These are phyloP conservation scores for Zopfia rhizophila DNA, from an alignment of 2,329 filamentous ascomycete genomes.

Conservation along the genomic window DNA sequence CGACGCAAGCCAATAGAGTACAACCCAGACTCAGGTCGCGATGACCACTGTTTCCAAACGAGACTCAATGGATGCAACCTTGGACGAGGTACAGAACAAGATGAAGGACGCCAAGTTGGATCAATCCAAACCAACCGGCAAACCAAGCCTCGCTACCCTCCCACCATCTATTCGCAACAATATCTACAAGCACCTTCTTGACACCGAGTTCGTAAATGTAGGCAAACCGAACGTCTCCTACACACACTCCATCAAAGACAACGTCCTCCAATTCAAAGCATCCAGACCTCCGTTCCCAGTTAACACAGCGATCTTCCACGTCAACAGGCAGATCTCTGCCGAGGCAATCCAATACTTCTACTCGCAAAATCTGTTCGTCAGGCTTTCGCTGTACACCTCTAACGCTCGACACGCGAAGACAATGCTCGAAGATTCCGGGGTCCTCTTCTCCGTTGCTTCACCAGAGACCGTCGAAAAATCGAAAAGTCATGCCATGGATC, in stretches of 20 bases:
- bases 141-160: conserved; percentile 39
- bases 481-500: conserved; percentile 37
- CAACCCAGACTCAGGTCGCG: no score
- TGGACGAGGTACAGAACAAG: conserved; percentile 25
- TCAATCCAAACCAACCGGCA: conserved; percentile 27
- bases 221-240: conserved; percentile 43
- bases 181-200: conserved; percentile 46
- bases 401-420: conserved; percentile 45
- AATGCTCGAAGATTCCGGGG: conserved; percentile 42
- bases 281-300: conserved; percentile 43
- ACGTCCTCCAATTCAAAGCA: conserved; percentile 36
- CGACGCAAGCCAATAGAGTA: no score
- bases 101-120: conserved; percentile 25
- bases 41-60: conserved; percentile 31
- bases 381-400: conserved; percentile 35
- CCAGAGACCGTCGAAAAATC: conserved; percentile 17
- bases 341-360: conserved; percentile 43
- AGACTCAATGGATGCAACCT: conserved; percentile 46
- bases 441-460: conserved; percentile 36
- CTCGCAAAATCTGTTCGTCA: conserved; percentile 42
- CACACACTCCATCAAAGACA: conserved; percentile 30
- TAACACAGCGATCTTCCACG: conserved; percentile 35
- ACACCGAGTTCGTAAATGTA: conserved; percentile 47
- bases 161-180: conserved; percentile 43
- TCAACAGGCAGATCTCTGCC: conserved; percentile 36